A percentile compares a stretch with the other conserved stretches of the same genome.
These are phyloP conservation scores for Myxozyma kluyveri DNA, from an alignment of 805 yeast genomes.

Conservation along the genomic window DNA sequence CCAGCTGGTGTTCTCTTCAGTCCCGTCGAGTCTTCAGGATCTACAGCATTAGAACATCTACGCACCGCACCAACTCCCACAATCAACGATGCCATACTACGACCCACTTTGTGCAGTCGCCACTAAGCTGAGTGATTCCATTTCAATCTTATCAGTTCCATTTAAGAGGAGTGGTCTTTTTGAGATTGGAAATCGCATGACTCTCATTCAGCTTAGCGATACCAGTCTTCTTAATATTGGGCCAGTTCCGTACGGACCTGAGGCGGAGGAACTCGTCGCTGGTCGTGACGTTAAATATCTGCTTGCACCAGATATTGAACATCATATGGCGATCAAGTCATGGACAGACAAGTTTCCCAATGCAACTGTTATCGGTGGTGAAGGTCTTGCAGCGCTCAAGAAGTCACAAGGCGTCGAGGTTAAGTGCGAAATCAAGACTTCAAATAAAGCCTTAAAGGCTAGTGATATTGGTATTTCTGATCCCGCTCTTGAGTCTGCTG, in stretches of 20 bases:
- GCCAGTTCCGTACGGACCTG: conserved; percentile 26
- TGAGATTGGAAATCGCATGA: conserved; percentile 29
- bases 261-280: conserved; percentile 20
- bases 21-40: too few relatives aligned
- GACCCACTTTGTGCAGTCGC: conserved; percentile 30
- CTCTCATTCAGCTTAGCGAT: conserved; percentile 19
- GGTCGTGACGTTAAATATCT: conserved; percentile 36
- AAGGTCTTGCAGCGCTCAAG: conserved; percentile 32
- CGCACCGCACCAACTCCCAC: too few relatives aligned
- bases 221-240: conserved; percentile 19
- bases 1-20: too few relatives aligned
- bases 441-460: conserved; percentile 12
- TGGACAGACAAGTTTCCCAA: conserved; percentile 53
- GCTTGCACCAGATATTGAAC: conserved; percentile 63
- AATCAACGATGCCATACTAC: conserved; percentile 24
- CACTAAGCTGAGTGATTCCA: conserved; percentile 18
- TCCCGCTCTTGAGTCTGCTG: conserved; percentile 34
- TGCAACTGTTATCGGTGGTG: conserved; percentile 55
- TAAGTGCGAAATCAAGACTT: conserved; percentile 17
- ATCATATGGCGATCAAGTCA: conserved; percentile 59
- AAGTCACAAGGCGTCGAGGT: conserved; percentile 21
- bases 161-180: conserved; percentile 27
- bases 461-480: conserved; percentile 19
- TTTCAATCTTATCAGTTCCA: conserved; percentile 27
- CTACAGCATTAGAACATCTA: too few relatives aligned